Base-by-base conservation (phyloP, 305 asterid species). In the Plantago coronopus region DNA sequence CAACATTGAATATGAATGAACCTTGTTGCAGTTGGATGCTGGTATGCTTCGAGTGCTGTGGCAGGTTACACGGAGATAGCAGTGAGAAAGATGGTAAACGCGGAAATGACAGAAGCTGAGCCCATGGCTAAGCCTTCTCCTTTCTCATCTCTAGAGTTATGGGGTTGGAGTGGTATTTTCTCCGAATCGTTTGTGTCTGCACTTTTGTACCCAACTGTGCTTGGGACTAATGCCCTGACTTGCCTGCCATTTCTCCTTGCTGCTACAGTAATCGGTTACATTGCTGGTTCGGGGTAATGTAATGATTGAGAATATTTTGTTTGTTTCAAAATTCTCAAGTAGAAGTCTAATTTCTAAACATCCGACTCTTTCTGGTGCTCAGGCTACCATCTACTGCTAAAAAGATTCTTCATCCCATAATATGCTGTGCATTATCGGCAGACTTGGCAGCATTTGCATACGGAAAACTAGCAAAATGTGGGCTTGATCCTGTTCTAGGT, bases 121-220 rank as follows among this genome's bases (percentile, higher is more conserved):
- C 96, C 95, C 16, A 91, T 91, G 98, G 63, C 78, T 34, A 91
- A 86, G 79, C 95, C 96, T 66, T 81, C 97, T 66, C 89, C 96
- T 1, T 91, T 91, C 74, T 69, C 95, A 51, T 71, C 94, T 13
- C 4, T 79, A 34, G 98, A 91, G 72, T 38, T 78, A n/a, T 84
- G 91, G 96, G 15, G 81, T 67, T 91, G 98, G 95, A 72, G 78
- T 49, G 95, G 74, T 9, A 67, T 88, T 54, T 83, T 88, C 61
- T 40, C 88, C 37, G 48, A 57, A 27, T 88, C 98, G 38, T 91
- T 91, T 74, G 86, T 59, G 20, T 78, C 83, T 1, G 90, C 98
- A 22, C 56, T 81, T 40, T 64, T 77, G 29, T 88, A 84, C 60
- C 98, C 95, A 13, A 83, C 89, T 34, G 68, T 77, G 16, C 91